Base-by-base conservation (phyloP, 345 rosid genomes). In the Citrus australasica region DNA sequence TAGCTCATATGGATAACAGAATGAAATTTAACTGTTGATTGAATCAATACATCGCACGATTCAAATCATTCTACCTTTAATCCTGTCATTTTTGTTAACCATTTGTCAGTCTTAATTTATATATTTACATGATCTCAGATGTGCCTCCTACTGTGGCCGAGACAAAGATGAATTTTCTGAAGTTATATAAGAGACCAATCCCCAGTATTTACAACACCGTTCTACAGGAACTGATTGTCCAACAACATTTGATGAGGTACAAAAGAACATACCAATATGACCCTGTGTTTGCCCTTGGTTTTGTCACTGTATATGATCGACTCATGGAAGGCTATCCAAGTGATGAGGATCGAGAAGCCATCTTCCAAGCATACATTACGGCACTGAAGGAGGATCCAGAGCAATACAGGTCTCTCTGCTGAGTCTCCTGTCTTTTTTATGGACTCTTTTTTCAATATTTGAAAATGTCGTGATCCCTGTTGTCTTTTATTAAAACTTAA, bases 311-410 rank as follows among this genome's bases (percentile, higher is more conserved):
- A 5, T 96, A 87, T 73, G 97, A 96, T 87, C 95, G 92, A 81
- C 98, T 96, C 87, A 96, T 96, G 98, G 98, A 96, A 79, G 99
- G 99, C 24, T 96, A 94, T 78, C 97, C 97, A 14, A 89, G 96
- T 75, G 97, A 93, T 61, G 90, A 92, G 83, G 99, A 96, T 55
- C 91, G 95, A 53, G 95, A 96, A 66, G 86, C 91, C 79, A 91
- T 96, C 67, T 96, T 96, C 75, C 86, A 88, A 86, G 97, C 98
- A 8, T 96, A 96, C 79, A 77, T 96, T 2, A 80, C 83, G 48
- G 97, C 99, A 19, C 84, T 96, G 82, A 84, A 89, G 17, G 99
- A 96, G 91, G 97, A 94, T 37, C 99, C 99, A 1, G 80, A 88
- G 80, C 93, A 92, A 80, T 96, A 96, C 87, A 90, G 98, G 99